Evolutionary conservation across 768 basidiomycete species (phyloP).

Genomic region (Trametes sanguinea): DNA sequence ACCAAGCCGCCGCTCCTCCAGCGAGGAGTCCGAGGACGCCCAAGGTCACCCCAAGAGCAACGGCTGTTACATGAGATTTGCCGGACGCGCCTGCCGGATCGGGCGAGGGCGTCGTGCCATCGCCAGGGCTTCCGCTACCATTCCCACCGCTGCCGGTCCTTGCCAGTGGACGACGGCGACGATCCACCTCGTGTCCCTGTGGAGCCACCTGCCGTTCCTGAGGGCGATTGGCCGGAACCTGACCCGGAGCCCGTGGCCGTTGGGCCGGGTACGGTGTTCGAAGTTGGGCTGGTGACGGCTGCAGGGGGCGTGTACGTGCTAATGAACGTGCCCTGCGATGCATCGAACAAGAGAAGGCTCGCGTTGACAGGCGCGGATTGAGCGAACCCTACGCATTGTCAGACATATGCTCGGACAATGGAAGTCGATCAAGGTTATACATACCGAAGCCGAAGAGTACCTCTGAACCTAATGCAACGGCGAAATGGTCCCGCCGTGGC

Average conservation of each 20-base stretch:
- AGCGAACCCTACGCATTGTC: slow-evolving; percentile 27
- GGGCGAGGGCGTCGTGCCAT: slow-evolving; percentile 7
- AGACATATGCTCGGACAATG: slow-evolving; percentile 5
- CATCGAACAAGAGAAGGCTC: slow-evolving; percentile 54
- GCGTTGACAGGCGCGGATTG: slow-evolving; percentile 52
- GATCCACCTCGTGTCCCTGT: slow-evolving; percentile 15
- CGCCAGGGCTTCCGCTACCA: slow-evolving; percentile 28
- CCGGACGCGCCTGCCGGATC: slow-evolving; percentile 14
- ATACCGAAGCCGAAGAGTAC: slow-evolving; percentile 81
- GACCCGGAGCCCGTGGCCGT: slow-evolving; percentile 20
- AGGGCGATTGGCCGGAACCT: slow-evolving; percentile 14
- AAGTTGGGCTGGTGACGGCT: slow-evolving; percentile 27
- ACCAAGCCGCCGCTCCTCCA: slow-evolving; percentile 46
- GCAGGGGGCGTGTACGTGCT: slow-evolving; percentile 42
- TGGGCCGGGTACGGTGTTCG: slow-evolving; percentile 30
- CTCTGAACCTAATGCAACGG: slow-evolving; percentile 55
- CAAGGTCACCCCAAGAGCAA: slow-evolving; percentile 64
- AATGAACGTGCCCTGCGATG: slow-evolving; percentile 36
- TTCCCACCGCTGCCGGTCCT: slow-evolving; percentile 27
- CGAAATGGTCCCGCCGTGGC: slow-evolving; percentile 72
- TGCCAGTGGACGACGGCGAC: slow-evolving; percentile 19
- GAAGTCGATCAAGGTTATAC: slow-evolving; percentile 46
- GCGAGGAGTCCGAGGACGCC: slow-evolving; percentile 59
- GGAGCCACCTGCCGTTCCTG: slow-evolving; percentile 9
- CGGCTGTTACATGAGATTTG: slow-evolving; percentile 40